A percentile compares a stretch with the other conserved stretches of the same genome.
Evolutionary conservation across 352 stramenopile genomes (phyloP).

Genomic region (Pythium aphanidermatum): DNA sequence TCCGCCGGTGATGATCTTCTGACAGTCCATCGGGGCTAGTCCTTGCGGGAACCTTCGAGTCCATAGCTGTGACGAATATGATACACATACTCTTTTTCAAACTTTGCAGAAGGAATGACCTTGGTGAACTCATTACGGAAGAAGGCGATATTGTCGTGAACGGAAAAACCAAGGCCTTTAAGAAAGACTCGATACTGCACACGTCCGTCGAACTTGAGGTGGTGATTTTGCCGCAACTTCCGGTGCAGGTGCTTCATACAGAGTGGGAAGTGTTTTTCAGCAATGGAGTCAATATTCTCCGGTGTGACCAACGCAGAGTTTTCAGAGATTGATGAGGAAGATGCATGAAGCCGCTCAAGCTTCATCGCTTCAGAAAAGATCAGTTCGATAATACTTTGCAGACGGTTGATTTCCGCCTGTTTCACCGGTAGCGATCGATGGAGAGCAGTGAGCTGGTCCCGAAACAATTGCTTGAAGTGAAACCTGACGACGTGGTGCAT

Average conservation of each 20-base stretch:
- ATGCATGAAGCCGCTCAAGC: conserved; percentile 8
- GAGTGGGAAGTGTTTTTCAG: conserved; percentile 59
- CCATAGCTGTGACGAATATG: conserved; percentile 86
- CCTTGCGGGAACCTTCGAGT: conserved; percentile 63
- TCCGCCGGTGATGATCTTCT: conserved; percentile 40
- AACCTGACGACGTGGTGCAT: conserved; percentile 35
- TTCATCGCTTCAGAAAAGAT: conserved; percentile 29
- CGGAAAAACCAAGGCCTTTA: conserved; percentile 72
- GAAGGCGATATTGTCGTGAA: conserved; percentile 71
- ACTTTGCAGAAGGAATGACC: conserved; percentile 46
- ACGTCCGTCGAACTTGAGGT: conserved; percentile 84
- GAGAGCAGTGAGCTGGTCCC: conserved; percentile 32
- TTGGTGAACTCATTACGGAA: conserved; percentile 71
- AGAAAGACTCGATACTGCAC: conserved; percentile 84
- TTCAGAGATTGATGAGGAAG: neutral
- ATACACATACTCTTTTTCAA: conserved; percentile 83
- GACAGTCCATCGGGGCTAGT: conserved; percentile 61
- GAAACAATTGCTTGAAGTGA: conserved; percentile 30
- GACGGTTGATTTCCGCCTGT: conserved; percentile 25
- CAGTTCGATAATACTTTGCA: conserved; percentile 29
- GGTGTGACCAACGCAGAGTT: conserved; percentile 34
- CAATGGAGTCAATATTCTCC: conserved; percentile 66
- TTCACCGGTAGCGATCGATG: conserved; percentile 37
- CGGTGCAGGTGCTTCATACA: conserved; percentile 75
- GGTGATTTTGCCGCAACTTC: conserved; percentile 65